phyloP scores from a whole-genome alignment of 306 rosid genomes.

The Geum urbanum region DNA sequence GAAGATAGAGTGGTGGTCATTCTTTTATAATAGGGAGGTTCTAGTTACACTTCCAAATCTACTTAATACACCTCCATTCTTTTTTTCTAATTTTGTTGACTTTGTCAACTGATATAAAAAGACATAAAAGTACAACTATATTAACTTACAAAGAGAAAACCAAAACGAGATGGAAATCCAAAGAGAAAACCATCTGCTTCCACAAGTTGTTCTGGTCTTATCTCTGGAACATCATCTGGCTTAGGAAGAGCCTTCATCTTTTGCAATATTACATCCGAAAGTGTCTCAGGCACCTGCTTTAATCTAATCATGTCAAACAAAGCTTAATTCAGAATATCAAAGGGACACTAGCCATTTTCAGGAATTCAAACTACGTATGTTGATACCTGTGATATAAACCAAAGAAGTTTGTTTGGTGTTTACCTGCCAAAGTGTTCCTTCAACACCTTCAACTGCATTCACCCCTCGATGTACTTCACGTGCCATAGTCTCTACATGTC shows the following conservation, averaged over 20 bases:
- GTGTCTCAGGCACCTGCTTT: constrained; percentile 77
- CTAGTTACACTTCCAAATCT: too few species aligned
- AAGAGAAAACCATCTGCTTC: constrained; percentile 87
- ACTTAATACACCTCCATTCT: too few species aligned
- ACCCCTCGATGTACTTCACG: constrained; percentile 77
- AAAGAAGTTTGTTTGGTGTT: not conserved
- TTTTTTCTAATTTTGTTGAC: too few species aligned
- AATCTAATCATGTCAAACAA: constrained; percentile 31
- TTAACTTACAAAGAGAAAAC: too few species aligned
- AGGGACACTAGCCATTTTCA: not conserved
- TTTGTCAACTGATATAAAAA: too few species aligned
- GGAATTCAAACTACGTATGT: not conserved
- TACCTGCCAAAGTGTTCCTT: constrained; percentile 89
- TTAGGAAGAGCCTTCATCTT: constrained; percentile 78
- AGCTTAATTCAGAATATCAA: constrained; percentile 11
- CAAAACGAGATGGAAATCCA: constrained; percentile 94
- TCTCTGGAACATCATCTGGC: constrained; percentile 63
- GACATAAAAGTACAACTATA: too few species aligned
- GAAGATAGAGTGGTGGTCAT: constrained; percentile 33
- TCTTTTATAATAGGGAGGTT: too few species aligned
- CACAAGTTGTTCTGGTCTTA: constrained; percentile 71
- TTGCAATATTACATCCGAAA: constrained; percentile 50
- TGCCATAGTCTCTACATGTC: constrained; percentile 91
- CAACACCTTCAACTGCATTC: constrained; percentile 70
- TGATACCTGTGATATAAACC: not conserved